Base-by-base conservation (phyloP, 768 basidiomycete genomes). In the Leccinum obscurum region DNA sequence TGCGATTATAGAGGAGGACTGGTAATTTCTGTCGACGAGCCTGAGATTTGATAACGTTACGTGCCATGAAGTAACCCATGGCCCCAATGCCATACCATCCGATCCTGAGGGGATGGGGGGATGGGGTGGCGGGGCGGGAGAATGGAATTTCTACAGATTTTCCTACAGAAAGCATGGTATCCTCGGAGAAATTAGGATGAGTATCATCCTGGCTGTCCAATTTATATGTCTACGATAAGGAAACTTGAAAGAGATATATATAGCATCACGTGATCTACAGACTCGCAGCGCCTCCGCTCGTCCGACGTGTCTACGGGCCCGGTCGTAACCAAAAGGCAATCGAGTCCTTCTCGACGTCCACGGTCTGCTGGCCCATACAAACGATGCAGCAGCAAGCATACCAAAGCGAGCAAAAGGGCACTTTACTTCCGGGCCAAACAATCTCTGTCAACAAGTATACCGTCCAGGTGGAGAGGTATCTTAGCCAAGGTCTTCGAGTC, bases 381-480 rank as follows among this genome's bases (percentile, higher is more conserved):
- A 64, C 26, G 54, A 75, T 73, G 71, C 78, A 76, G 64, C 80
- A 81, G 61, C 80, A 81, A 69, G 76, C 77, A 20, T 81, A 81
- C 72, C 68, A 58, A 11, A 52, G 61, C 22, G 64, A 69, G 24
- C 82, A 82, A 73, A 86, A 89, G 72, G 89, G 88, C 30, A 89
- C 90, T 2, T 80, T 92, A 15, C 75, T 84, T 41, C 83, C 89
- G 5, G 97, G 97, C 4, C 94, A 97, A 73, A 83, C 88, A 52
- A 92, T 99, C 67, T 78, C 86, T 6, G 93, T 99, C 59, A 93
- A 93, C 77, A 92, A 92, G 68, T 89, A 90, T 76, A 85, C 81
- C 20, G 95, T 99, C 56, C 87, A 90, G 68, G 92, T 99, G 50
- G 95, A 98, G 72, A 85, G 89, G 70, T 98, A 97, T 80, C 84